phyloP scores from a whole-genome alignment of 805 yeast species.

The Suhomyces canberraensis region DNA sequence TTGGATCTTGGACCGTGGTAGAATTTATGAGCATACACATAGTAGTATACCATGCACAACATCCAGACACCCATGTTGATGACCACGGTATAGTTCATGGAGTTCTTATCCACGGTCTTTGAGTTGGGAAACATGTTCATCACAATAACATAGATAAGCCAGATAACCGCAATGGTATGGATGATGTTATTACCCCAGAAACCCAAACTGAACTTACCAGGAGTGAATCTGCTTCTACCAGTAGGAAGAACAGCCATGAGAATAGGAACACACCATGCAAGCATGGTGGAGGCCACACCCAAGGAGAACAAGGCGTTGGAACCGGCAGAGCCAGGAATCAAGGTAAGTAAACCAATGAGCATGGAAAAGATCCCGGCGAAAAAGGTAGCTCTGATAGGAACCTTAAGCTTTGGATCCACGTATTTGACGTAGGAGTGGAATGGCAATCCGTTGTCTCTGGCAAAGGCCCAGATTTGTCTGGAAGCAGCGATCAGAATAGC shows the following conservation, averaged over 20 bases:
- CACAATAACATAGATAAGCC: conserved; percentile 51
- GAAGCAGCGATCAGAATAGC: conserved; percentile 61
- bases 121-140: conserved; percentile 61
- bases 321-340: conserved; percentile 56
- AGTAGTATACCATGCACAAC: conserved; percentile 50
- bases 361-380: conserved; percentile 51
- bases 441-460: conserved; percentile 76
- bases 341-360: conserved; percentile 53
- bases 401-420: conserved; percentile 52
- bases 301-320: conserved; percentile 63
- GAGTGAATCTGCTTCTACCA: conserved; percentile 49
- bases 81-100: conserved; percentile 71
- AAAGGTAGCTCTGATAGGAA: conserved; percentile 65
- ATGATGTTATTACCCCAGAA: conserved; percentile 40
- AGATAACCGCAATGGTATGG: conserved; percentile 46
- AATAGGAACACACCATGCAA: conserved; percentile 64
- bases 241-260: conserved; percentile 46
- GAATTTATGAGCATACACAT: conserved; percentile 48
- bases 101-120: conserved; percentile 34
- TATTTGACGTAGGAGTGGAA: conserved; percentile 49
- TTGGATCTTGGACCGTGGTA: conserved; percentile 52
- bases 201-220: conserved; percentile 70
- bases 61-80: conserved; percentile 64
- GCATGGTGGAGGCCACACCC: conserved; percentile 57
- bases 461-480: conserved; percentile 72